Conservation (phyloP, 345 rosid genomes). For the Populus deltoides region DNA sequence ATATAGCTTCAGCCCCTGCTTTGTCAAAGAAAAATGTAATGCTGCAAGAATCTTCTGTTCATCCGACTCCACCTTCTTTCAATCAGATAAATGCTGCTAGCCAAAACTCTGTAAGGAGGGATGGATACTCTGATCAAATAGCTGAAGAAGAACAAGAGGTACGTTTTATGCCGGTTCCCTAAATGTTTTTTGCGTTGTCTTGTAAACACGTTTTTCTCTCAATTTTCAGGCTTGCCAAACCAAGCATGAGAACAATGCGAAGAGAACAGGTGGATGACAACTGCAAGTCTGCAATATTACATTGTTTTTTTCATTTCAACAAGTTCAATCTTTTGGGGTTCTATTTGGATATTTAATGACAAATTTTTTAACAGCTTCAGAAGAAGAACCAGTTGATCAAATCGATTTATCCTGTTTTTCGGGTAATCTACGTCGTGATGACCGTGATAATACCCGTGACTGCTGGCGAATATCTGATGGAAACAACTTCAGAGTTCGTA, state of each 20-base stretch:
- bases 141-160: conserved; percentile 95
- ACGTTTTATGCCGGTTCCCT: conserved; percentile 13
- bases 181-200: background rate
- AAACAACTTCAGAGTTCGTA: conserved; percentile 90
- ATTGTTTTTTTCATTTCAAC: background rate
- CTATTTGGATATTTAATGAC: conserved; percentile 7
- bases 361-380: conserved; percentile 35
- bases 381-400: conserved; percentile 68
- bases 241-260: conserved; percentile 49
- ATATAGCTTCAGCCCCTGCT: conserved; percentile 77
- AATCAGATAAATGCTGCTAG: conserved; percentile 63
- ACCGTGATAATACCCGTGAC: conserved; percentile 75
- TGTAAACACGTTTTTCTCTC: background rate
- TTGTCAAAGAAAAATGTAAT: conserved; percentile 51
- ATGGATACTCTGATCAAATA: conserved; percentile 85
- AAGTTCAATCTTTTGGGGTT: background rate
- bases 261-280: conserved; percentile 56
- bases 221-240: conserved; percentile 50
- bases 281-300: background rate
- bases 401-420: conserved; percentile 82
- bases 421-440: conserved; percentile 84
- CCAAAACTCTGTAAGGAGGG: conserved; percentile 71
- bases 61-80: conserved; percentile 44
- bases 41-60: conserved; percentile 42
- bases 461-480: conserved; percentile 91